Evolutionary conservation across 1,139 yeast species (phyloP).

Genomic region (Kodamaea plutei): DNA sequence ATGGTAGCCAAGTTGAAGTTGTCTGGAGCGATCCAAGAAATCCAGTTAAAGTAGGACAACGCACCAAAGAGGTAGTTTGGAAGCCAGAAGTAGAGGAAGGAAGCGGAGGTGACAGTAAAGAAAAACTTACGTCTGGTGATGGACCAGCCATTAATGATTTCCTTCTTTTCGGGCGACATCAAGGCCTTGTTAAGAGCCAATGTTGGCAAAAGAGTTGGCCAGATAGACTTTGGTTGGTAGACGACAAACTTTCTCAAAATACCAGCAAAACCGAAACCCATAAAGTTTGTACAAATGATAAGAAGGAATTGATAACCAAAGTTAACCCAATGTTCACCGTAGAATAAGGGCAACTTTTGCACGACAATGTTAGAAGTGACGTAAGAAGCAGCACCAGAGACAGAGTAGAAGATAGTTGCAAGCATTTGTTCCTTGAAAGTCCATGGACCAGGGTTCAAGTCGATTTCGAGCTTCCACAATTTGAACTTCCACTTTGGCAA

Average conservation of each 20-base stretch:
- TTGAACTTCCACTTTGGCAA: slow-evolving; percentile 21
- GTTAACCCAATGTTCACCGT: slow-evolving; percentile 15
- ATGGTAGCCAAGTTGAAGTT: slow-evolving; percentile 15
- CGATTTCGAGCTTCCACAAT: slow-evolving; percentile 16
- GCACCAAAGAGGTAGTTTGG: slow-evolving; percentile 17
- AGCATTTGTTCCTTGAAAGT: slow-evolving; percentile 20
- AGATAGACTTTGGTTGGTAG: slow-evolving; percentile 13
- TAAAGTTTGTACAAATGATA: slow-evolving; percentile 14
- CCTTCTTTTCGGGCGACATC: slow-evolving; percentile 14
- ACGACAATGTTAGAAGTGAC: slow-evolving; percentile 16
- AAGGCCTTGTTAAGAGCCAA: slow-evolving; percentile 19
- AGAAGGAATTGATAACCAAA: slow-evolving; percentile 16
- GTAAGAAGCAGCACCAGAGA: slow-evolving; percentile 12
- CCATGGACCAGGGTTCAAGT: slow-evolving; percentile 24
- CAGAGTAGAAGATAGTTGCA: slow-evolving; percentile 16
- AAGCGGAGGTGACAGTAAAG: slow-evolving; percentile 9
- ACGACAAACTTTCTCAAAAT: slow-evolving; percentile 16
- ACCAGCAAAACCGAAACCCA: slow-evolving; percentile 23
- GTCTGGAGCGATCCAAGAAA: slow-evolving; percentile 18
- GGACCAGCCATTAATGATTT: slow-evolving; percentile 17
- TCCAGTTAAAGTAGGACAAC: slow-evolving; percentile 17
- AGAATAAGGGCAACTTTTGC: slow-evolving; percentile 13
- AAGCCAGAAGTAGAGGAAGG: slow-evolving; percentile 17
- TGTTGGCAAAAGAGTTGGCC: slow-evolving; percentile 18
- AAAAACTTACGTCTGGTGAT: slow-evolving; percentile 16